phyloP scores from a whole-genome alignment of 2,329 filamentous ascomycete species.

The Plenodomus tracheiphilus region DNA sequence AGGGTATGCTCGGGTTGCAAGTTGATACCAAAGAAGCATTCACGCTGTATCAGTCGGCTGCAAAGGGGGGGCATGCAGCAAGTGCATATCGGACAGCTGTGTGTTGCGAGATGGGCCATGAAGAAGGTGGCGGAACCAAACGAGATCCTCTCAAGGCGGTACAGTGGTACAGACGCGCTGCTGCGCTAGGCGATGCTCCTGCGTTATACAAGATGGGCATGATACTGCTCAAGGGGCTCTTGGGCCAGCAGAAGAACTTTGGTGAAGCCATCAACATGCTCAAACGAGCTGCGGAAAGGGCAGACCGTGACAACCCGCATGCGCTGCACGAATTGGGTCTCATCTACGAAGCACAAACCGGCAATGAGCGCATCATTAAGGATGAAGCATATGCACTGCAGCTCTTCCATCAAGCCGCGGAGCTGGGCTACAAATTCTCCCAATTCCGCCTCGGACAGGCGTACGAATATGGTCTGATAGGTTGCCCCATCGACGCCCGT shows the following conservation, averaged over 20 bases:
- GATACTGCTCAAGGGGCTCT: constrained; percentile 88
- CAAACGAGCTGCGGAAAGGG: constrained; percentile 86
- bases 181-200: constrained; percentile 83
- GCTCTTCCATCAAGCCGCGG: constrained; percentile 82
- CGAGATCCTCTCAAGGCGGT: constrained; percentile 92
- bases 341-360: constrained; percentile 67
- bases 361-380: constrained; percentile 66
- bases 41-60: constrained; percentile 87
- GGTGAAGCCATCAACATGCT: constrained; percentile 90
- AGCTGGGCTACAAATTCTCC: constrained; percentile 91
- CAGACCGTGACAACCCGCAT: constrained; percentile 89
- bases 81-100: constrained; percentile 94
- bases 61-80: constrained; percentile 82
- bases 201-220: constrained; percentile 99
- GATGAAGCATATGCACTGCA: constrained; percentile 82
- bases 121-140: constrained; percentile 90
- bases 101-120: constrained; percentile 93
- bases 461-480: constrained; percentile 86
- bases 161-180: constrained; percentile 96
- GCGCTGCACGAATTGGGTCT: constrained; percentile 83
- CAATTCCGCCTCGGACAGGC: constrained; percentile 87
- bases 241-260: constrained; percentile 83
- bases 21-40: constrained; percentile 92
- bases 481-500: constrained; percentile 79
- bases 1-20: constrained; percentile 76